Evolutionary conservation across 306 rosid species (phyloP), one percentile per base, ranked within the genome.

Genomic region (Rosa chinensis): DNA sequence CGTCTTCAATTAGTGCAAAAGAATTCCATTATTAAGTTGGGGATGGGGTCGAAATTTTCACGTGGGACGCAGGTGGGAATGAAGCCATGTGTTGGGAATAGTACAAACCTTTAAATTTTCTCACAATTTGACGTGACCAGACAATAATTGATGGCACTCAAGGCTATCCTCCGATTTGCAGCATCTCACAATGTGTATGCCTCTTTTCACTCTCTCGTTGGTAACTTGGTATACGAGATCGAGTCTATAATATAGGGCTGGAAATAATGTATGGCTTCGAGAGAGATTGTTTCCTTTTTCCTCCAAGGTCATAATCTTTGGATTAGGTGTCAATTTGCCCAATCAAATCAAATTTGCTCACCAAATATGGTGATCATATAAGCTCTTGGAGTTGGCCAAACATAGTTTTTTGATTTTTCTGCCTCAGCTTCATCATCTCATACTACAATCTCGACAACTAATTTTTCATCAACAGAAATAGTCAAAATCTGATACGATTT

Each of bases 1-100:
- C 3, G 10, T 9, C 25, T 18, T 55, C 8, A 43, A 1, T 43
- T 55, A 20, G 20, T 55, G 61, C 25, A 20, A 21, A 20, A 18
- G 25, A 10, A 25, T 12, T 61, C 66, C 44, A 66, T 66, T 66
- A 66, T 66, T 39, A 37, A 66, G 69, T 12, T 13, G 69, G n/a
- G 40, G 42, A 18, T 37, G 47, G 70, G 47, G 21, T 66, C 44
- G 2, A 35, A 5, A 37, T 16, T 1, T 66, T 66, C 71, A 66
- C 71, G 71, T 66, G 71, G 71, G 71, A 39, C 39, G 23, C 71
- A 66, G 23, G 71, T 66, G 71, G 71, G 71, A 39, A 32, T 35
- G 70, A 32, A 64, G 70, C 70, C 16, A 66, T 8, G 5, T 66
- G 47, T 66, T 37, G 71, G 47, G 71, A 39, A 66, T 17, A 8